phyloP scores from a whole-genome alignment of 2,329 filamentous ascomycete species.

The Hypomyces rosellus region DNA sequence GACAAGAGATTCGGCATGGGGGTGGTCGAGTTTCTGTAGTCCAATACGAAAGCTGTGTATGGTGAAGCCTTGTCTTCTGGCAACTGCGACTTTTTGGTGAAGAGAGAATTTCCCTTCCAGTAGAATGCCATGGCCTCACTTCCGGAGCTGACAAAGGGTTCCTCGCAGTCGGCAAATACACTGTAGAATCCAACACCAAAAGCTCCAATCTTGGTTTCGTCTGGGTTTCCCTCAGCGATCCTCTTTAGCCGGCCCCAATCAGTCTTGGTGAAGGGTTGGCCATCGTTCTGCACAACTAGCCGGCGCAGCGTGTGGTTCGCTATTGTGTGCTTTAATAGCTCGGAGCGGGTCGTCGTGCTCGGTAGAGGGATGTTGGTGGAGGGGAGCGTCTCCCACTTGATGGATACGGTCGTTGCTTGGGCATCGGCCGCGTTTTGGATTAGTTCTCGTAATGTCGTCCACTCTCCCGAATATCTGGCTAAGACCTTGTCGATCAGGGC shows the following conservation, averaged over 20 bases:
- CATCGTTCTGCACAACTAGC: constrained; percentile 89
- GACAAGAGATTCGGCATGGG: constrained; percentile 81
- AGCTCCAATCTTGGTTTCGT: constrained; percentile 97
- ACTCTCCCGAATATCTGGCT: constrained; percentile 93
- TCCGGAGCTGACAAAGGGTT: constrained; percentile 92
- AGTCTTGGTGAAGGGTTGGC: constrained; percentile 76
- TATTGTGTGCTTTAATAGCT: constrained; percentile 74
- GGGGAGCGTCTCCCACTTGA: constrained; percentile 87
- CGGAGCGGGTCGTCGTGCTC: constrained; percentile 56
- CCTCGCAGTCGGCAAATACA: constrained; percentile 96
- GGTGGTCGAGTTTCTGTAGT: constrained; percentile 84
- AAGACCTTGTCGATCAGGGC: constrained; percentile 97
- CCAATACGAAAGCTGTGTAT: constrained; percentile 87
- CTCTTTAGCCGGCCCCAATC: constrained; percentile 93
- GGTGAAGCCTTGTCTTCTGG: constrained; percentile 58
- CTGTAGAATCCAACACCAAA: constrained; percentile 99
- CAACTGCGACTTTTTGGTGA: constrained; percentile 78
- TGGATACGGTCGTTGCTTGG: constrained; percentile 78
- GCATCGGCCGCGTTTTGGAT: constrained; percentile 99
- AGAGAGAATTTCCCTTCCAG: constrained; percentile 97
- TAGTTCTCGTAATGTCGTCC: constrained; percentile 82
- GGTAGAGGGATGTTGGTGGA: constrained; percentile 71
- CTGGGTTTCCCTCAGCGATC: constrained; percentile 97
- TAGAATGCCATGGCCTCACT: constrained; percentile 96
- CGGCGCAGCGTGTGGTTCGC: constrained; percentile 80